Evolutionary conservation across 2,329 filamentous ascomycete species (phyloP).

Genomic region (Tolypocladium ophioglossoides): DNA sequence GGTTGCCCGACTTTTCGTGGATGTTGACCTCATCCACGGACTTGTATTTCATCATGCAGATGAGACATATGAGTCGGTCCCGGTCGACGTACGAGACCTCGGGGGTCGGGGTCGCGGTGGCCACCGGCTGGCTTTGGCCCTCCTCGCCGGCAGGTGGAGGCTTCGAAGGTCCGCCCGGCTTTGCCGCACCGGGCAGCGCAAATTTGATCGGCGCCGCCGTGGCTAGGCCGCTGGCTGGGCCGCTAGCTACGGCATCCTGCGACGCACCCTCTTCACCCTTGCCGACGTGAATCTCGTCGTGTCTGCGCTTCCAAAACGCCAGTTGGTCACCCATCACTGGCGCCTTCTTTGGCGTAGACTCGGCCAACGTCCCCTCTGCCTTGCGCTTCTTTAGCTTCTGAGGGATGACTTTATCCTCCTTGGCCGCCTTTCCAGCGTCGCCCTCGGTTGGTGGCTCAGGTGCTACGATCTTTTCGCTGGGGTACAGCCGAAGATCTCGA

Average conservation of each 20-base stretch:
- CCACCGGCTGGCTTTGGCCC: conserved; percentile 4
- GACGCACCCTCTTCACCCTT: background rate
- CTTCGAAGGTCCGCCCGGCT: conserved; percentile 6
- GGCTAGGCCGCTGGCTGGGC: background rate
- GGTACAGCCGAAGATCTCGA: conserved; percentile 66
- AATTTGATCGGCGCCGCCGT: conserved; percentile 17
- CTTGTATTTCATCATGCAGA: conserved; percentile 37
- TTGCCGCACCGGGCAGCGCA: conserved; percentile 17
- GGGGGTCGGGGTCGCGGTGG: background rate
- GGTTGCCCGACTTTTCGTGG: conserved; percentile 31
- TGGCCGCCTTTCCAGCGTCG: conserved; percentile 13
- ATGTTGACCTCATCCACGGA: conserved; percentile 29
- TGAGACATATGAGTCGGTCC: conserved; percentile 33
- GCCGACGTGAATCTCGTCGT: conserved; percentile 26
- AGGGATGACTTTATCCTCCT: conserved; percentile 16
- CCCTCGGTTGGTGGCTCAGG: conserved; percentile 30
- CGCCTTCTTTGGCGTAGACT: conserved; percentile 23
- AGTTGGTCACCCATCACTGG: conserved; percentile 31
- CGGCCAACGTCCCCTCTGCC: conserved; percentile 25
- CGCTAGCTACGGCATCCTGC: background rate
- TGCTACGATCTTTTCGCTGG: conserved; percentile 52
- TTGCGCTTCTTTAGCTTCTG: conserved; percentile 45
- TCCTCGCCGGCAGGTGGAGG: background rate
- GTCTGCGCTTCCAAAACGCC: conserved; percentile 34
- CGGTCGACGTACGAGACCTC: conserved; percentile 47